Evolutionary conservation across 2,329 filamentous ascomycete species (phyloP).

Genomic region (Neobulgaria alba): DNA sequence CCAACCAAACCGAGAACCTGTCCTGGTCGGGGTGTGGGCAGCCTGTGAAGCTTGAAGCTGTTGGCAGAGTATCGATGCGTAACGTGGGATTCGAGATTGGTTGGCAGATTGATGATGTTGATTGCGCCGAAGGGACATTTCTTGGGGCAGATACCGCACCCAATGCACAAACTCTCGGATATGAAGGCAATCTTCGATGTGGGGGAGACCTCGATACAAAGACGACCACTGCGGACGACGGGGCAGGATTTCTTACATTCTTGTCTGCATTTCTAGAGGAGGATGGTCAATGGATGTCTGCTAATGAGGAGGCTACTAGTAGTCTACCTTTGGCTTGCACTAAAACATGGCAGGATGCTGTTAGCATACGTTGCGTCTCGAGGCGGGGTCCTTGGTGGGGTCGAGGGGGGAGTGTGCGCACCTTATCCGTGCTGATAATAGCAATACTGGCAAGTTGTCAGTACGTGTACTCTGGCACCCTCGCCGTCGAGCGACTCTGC

Average conservation of each 20-base stretch:
- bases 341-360: conserved; percentile 35
- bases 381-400: conserved; percentile 31
- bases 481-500: no score
- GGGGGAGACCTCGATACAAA: conserved; percentile 87
- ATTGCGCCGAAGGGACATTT: conserved; percentile 98
- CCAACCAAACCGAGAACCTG: conserved; percentile 94
- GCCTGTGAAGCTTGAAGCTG: conserved; percentile 97
- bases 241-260: conserved; percentile 99
- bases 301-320: no score
- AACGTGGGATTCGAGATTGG: conserved; percentile 96
- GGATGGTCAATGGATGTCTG: conserved; percentile 5
- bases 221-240: conserved; percentile 93
- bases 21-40: conserved; percentile 91
- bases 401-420: conserved; percentile 36
- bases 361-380: conserved; percentile 29
- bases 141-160: conserved; percentile 99
- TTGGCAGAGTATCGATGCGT: conserved; percentile 98
- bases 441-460: conserved; percentile 63
- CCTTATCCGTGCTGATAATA: conserved; percentile 98
- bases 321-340: conserved; percentile 79
- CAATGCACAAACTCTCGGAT: conserved; percentile 90
- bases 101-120: conserved; percentile 99
- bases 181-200: conserved; percentile 96
- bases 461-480: no score
- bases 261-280: conserved; percentile 81